phyloP scores from a whole-genome alignment of 305 asterid species.

The Andrographis paniculata region DNA sequence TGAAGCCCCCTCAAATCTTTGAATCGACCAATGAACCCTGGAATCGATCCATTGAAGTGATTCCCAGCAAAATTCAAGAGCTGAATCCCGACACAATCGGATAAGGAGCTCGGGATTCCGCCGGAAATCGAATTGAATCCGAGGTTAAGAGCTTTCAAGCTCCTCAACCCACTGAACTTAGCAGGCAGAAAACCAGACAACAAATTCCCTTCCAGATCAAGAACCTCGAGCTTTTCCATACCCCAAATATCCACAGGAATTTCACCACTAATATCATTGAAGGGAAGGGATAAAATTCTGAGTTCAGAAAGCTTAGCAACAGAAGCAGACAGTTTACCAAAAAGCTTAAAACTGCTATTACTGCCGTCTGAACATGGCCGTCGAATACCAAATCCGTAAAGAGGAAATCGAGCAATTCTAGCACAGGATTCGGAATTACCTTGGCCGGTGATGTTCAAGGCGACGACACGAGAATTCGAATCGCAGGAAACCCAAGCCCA shows the following conservation, averaged over 20 bases:
- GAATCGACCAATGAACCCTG: constrained; percentile 41
- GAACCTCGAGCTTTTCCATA: constrained; percentile 73
- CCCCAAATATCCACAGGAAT: constrained; percentile 59
- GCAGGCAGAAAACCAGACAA: constrained; percentile 45
- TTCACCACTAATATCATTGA: constrained; percentile 61
- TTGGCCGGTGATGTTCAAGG: constrained; percentile 54
- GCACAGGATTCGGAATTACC: constrained; percentile 61
- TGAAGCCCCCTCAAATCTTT: constrained; percentile 52
- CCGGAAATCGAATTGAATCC: constrained; percentile 59
- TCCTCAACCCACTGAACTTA: constrained; percentile 42
- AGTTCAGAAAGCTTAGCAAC: constrained; percentile 49
- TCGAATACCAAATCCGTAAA: constrained; percentile 67
- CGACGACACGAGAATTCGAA: constrained; percentile 44
- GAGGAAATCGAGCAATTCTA: constrained; percentile 61
- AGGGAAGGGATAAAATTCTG: constrained; percentile 56
- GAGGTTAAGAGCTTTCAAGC: constrained; percentile 55
- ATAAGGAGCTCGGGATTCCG: constrained; percentile 44
- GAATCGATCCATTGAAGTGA: constrained; percentile 50
- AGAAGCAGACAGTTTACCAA: constrained; percentile 43
- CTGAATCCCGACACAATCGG: constrained; percentile 36
- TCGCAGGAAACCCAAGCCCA: constrained; percentile 68
- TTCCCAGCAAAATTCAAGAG: constrained; percentile 76
- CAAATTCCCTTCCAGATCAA: constrained; percentile 80
- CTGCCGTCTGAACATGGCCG: constrained; percentile 46
- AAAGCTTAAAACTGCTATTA: constrained; percentile 21